Conservation (phyloP, 2,329 filamentous ascomycete genomes). For the Aspergillus cejpii region DNA sequence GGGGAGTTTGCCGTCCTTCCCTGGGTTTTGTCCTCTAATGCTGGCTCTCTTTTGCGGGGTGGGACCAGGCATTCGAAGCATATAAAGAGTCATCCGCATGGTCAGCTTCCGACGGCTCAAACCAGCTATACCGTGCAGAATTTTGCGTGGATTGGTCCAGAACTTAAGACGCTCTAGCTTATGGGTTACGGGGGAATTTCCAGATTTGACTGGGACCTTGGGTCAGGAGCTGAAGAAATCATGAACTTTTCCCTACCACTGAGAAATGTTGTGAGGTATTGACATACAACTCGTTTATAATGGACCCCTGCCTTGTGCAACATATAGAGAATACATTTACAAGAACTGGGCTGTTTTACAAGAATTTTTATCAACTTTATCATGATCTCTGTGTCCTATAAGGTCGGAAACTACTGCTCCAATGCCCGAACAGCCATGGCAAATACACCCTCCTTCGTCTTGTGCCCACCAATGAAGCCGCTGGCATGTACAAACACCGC, state of each 20-base stretch:
- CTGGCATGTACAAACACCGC: constrained; percentile 90
- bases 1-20: background rate
- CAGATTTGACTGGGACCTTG: constrained; percentile 35
- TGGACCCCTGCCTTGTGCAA: no score
- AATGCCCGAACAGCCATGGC: constrained; percentile 61
- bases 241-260: no score
- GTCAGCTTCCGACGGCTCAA: constrained; percentile 37
- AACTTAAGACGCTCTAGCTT: constrained; percentile 38
- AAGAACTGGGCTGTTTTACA: no score
- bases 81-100: constrained; percentile 23
- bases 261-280: no score
- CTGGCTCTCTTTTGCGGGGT: background rate
- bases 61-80: background rate
- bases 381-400: background rate
- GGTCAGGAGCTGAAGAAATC: constrained; percentile 27
- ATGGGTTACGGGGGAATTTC: constrained; percentile 37
- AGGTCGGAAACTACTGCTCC: constrained; percentile 16
- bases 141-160: constrained; percentile 39
- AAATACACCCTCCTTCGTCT: constrained; percentile 79
- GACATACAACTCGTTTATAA: background rate
- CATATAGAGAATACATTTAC: no score
- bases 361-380: no score
- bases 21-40: background rate
- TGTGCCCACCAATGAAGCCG: constrained; percentile 94
- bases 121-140: constrained; percentile 44